Percentiles rank a stretch among this genome's conserved stretches.
Conservation (phyloP, 768 basidiomycete species). For the Wakefieldia striispora region DNA sequence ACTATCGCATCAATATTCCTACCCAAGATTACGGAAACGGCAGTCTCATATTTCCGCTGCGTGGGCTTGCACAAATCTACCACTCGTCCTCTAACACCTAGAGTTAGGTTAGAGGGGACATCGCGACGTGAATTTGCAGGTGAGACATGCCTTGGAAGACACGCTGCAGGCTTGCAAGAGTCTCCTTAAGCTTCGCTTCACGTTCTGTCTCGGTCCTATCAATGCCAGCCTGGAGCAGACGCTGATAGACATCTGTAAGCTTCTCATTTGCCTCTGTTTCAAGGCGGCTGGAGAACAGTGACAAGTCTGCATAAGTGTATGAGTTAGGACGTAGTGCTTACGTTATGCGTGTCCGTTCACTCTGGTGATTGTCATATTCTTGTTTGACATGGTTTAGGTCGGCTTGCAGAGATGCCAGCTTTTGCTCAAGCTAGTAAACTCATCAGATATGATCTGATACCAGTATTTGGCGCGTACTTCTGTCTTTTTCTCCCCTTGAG, state of each 20-base stretch:
- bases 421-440: constrained; percentile 50
- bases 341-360: constrained; percentile 79
- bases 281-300: constrained; percentile 57
- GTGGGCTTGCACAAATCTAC: constrained; percentile 95
- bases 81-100: constrained; percentile 90
- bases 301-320: neutral
- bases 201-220: constrained; percentile 86
- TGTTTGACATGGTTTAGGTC: constrained; percentile 68
- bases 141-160: constrained; percentile 76
- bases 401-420: constrained; percentile 49
- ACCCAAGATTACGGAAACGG: constrained; percentile 89
- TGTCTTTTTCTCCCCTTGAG: constrained; percentile 48
- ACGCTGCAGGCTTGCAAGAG: constrained; percentile 75
- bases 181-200: constrained; percentile 83
- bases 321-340: constrained; percentile 27
- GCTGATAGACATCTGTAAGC: constrained; percentile 73
- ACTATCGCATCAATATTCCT: constrained; percentile 95
- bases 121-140: neutral
- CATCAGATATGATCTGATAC: neutral
- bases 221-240: constrained; percentile 86
- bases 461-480: constrained; percentile 42
- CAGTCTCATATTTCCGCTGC: constrained; percentile 86
- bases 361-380: constrained; percentile 81
- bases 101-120: neutral
- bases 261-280: constrained; percentile 93